Evolutionary conservation across 2,329 filamentous ascomycete species (phyloP).

Genomic region (Fusarium anthophilum): DNA sequence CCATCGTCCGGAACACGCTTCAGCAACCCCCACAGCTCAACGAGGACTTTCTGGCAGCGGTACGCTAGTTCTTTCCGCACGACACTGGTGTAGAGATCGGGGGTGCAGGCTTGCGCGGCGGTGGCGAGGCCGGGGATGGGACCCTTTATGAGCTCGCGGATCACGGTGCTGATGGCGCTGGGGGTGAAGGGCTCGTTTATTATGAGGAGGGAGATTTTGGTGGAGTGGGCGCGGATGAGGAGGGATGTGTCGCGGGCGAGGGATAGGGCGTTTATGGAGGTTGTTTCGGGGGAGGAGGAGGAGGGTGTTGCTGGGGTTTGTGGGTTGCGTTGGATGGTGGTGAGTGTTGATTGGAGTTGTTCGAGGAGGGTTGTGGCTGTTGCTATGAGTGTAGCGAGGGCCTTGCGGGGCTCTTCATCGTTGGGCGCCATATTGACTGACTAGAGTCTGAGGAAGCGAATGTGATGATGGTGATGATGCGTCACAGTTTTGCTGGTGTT

Average conservation of each 20-base stretch:
- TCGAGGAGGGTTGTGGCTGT: constrained; percentile 52
- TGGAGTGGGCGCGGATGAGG: constrained; percentile 82
- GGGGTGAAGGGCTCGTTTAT: constrained; percentile 89
- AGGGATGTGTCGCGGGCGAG: constrained; percentile 77
- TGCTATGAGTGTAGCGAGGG: constrained; percentile 52
- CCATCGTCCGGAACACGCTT: constrained; percentile 68
- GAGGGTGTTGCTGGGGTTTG: constrained; percentile 12
- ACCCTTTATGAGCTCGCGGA: constrained; percentile 76
- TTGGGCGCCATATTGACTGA: constrained; percentile 35
- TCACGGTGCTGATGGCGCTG: constrained; percentile 74
- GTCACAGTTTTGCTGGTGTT: constrained; percentile 25
- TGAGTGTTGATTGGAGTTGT: constrained; percentile 55
- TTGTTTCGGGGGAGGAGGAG: constrained; percentile 6
- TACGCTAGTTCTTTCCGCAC: constrained; percentile 72
- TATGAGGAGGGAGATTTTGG: constrained; percentile 86
- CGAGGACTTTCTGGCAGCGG: constrained; percentile 67
- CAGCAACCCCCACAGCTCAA: constrained; percentile 70
- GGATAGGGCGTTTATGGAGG: constrained; percentile 66
- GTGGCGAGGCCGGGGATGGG: constrained; percentile 80
- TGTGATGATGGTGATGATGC: background rate
- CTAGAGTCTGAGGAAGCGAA: background rate
- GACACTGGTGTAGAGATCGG: constrained; percentile 68
- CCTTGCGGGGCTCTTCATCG: constrained; percentile 45
- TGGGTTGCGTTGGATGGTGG: constrained; percentile 49
- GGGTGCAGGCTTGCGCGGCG: constrained; percentile 71